Conservation (phyloP, 306 rosid genomes). For the Abrus pulchellus region DNA sequence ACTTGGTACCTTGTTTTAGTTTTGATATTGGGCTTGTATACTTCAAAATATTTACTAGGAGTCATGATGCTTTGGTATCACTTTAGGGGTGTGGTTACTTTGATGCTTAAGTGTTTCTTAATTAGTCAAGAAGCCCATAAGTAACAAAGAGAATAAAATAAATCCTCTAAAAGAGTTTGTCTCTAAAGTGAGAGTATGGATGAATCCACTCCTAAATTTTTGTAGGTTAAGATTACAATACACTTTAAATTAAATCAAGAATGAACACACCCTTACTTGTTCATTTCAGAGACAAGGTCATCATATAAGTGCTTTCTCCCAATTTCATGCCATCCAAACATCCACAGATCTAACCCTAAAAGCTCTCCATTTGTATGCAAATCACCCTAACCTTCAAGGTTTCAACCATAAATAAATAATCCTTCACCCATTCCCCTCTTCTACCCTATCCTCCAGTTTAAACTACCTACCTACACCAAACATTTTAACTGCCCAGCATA, state of each 20-base stretch:
- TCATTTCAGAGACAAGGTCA: slow-evolving; percentile 12
- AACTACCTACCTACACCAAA: neutral
- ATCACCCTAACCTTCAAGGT: slow-evolving; percentile 8
- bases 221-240: neutral
- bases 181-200: neutral
- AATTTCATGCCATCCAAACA: neutral
- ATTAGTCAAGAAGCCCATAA: neutral
- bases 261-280: neutral
- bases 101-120: neutral
- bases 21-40: slow-evolving; percentile 4
- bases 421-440: slow-evolving; percentile 11
- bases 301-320: slow-evolving; percentile 1
- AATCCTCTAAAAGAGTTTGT: neutral
- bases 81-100: neutral
- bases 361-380: slow-evolving; percentile 14
- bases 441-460: slow-evolving; percentile 4
- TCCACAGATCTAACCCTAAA: neutral
- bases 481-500: slow-evolving; percentile 1
- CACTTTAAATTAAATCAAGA: neutral
- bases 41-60: slow-evolving; percentile 10
- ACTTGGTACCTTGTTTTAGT: slow-evolving; percentile 11
- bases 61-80: neutral
- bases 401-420: slow-evolving; percentile 20
- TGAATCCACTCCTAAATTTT: neutral
- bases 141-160: neutral